These are phyloP conservation scores for Cylindrodendrum hubeiense DNA, from an alignment of 2,329 filamentous ascomycete genomes.

Conservation along the genomic window DNA sequence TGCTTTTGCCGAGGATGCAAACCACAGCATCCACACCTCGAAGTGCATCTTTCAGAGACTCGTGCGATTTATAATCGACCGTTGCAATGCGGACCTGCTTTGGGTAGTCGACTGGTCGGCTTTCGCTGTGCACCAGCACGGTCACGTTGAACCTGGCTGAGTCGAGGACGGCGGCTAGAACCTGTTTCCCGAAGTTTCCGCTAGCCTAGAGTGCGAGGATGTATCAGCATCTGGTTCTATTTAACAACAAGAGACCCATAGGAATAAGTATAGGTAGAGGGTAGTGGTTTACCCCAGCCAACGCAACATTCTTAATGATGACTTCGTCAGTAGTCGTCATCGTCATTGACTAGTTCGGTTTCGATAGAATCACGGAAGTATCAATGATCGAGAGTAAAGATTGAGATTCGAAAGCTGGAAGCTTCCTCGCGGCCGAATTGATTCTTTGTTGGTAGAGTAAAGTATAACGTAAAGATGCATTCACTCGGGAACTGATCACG, in stretches of 20 bases:
- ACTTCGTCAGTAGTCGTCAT: not conserved
- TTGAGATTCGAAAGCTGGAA: not conserved
- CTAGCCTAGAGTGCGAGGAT: not conserved
- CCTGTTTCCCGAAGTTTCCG: conserved; percentile 10
- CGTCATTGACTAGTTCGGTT: not conserved
- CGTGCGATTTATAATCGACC: conserved; percentile 15
- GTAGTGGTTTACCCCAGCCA: conserved; percentile 1
- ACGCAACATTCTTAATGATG: not conserved
- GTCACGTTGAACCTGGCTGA: conserved; percentile 7
- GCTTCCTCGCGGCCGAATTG: too few species aligned
- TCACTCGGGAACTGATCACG: too few species aligned
- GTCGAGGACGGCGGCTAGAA: conserved; percentile 4
- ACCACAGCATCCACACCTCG: conserved; percentile 11
- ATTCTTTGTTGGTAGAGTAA: too few species aligned
- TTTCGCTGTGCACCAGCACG: not conserved
- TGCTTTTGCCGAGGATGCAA: conserved; percentile 16
- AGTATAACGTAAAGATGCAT: too few species aligned
- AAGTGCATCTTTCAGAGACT: conserved; percentile 8
- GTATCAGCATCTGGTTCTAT: not conserved
- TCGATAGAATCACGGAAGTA: not conserved
- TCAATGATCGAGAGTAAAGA: not conserved
- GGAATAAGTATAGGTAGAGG: not conserved
- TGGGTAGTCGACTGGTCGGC: not conserved
- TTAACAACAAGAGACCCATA: not conserved
- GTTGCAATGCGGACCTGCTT: not conserved